Percentiles rank a stretch among this genome's conserved stretches.
These are phyloP conservation scores for Tuber indicum DNA, from an alignment of 495 filamentous ascomycete species.

Conservation along the genomic window DNA sequence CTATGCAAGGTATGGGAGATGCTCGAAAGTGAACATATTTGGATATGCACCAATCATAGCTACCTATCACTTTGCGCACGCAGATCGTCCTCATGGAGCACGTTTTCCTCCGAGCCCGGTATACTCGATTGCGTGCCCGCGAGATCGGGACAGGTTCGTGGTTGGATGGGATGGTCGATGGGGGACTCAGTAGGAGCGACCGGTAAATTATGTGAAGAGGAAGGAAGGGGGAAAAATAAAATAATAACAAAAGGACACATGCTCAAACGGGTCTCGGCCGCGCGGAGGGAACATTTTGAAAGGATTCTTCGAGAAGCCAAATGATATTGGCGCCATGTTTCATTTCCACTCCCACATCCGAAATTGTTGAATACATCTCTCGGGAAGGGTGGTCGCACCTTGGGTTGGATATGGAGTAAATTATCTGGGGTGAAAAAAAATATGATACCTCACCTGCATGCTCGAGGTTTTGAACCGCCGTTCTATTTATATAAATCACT, in stretches of 20 bases:
- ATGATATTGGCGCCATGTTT: neutral
- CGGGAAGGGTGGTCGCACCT: neutral
- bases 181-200: neutral
- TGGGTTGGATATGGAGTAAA: neutral
- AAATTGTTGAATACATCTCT: neutral
- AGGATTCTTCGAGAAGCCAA: conserved; percentile 3
- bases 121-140: neutral
- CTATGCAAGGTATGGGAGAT: conserved; percentile 8
- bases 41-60: neutral
- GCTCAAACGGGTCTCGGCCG: neutral
- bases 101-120: conserved; percentile 3
- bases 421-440: neutral
- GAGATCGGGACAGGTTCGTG: neutral
- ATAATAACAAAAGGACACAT: neutral
- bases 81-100: neutral
- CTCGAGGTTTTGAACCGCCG: neutral
- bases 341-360: neutral
- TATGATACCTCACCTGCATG: neutral
- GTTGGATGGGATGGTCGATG: neutral
- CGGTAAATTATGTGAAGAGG: neutral
- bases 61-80: neutral
- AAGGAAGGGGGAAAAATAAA: neutral
- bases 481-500: conserved; percentile 3
- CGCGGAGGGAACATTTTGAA: neutral
- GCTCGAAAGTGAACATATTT: neutral